phyloP scores from a whole-genome alignment of 352 stramenopile genomes.

The Phytopythium oedochilum region DNA sequence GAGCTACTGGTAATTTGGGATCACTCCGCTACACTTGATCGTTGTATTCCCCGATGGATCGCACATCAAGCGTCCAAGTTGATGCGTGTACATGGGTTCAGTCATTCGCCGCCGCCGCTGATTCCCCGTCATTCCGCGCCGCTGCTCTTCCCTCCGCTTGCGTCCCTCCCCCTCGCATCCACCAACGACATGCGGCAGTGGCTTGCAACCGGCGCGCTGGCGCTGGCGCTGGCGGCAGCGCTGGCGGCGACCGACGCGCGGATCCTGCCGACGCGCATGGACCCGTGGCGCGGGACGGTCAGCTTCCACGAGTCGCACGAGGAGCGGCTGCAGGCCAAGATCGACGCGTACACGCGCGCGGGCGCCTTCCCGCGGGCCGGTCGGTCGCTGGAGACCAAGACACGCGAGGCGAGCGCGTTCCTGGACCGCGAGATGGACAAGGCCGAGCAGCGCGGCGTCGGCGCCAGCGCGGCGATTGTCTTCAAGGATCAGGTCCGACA shows the following conservation, averaged over 20 bases:
- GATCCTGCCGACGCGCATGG: conserved; percentile 17
- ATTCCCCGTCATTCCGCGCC: background rate
- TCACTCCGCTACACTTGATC: too few relatives aligned
- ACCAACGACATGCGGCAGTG: conserved; percentile 1
- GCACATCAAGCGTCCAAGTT: too few relatives aligned
- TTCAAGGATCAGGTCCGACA: conserved; percentile 32
- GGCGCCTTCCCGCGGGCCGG: conserved; percentile 29
- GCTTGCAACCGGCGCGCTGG: background rate
- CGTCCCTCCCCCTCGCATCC: too few relatives aligned
- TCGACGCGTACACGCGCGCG: conserved; percentile 27
- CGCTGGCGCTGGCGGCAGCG: background rate
- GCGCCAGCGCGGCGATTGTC: conserved; percentile 37
- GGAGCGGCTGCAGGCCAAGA: conserved; percentile 17
- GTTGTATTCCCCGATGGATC: too few relatives aligned
- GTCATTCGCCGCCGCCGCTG: too few relatives aligned
- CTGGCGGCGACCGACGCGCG: background rate
- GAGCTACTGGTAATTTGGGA: too few relatives aligned
- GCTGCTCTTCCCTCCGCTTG: too few relatives aligned
- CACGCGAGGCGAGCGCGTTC: conserved; percentile 34
- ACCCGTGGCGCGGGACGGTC: conserved; percentile 15
- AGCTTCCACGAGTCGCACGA: conserved; percentile 10
- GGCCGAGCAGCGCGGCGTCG: conserved; percentile 27
- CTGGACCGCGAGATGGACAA: conserved; percentile 36
- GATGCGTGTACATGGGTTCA: background rate
- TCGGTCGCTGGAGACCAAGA: conserved; percentile 35